Conservation (phyloP, 139 green algal species). For the Tetradesmus lagerheimii region DNA sequence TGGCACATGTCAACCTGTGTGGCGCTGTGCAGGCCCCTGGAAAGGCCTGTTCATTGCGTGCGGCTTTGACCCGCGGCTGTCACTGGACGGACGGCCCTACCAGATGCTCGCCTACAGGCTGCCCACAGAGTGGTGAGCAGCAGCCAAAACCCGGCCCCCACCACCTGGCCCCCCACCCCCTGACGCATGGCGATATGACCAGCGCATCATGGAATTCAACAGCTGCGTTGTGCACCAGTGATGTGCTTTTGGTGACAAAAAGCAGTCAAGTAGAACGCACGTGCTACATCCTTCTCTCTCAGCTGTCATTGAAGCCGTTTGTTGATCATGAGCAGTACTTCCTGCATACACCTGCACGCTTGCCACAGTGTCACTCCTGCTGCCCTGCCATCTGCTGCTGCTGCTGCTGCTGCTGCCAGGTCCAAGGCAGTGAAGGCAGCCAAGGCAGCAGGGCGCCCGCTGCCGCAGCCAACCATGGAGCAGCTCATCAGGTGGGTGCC, state of each 20-base stretch:
- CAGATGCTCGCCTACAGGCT: conserved; percentile 31
- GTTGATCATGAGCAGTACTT: too few species aligned
- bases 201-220: too few species aligned
- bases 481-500: background rate
- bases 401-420: background rate
- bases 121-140: conserved; percentile 21
- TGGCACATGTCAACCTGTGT: background rate
- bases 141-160: background rate
- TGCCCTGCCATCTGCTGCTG: background rate
- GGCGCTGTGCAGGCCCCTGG: conserved; percentile 9
- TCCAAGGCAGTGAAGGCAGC: conserved; percentile 28
- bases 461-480: conserved; percentile 7
- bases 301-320: too few species aligned
- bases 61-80: conserved; percentile 16
- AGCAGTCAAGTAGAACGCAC: too few species aligned
- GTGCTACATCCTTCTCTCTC: too few species aligned
- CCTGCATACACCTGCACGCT: too few species aligned
- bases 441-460: conserved; percentile 1
- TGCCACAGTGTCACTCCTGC: background rate
- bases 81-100: background rate
- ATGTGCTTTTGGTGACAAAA: too few species aligned
- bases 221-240: too few species aligned
- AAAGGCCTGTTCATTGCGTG: conserved; percentile 8
- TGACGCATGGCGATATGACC: too few species aligned
- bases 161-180: too few species aligned